A percentile compares a stretch with the other conserved stretches of the same genome.
phyloP scores from a whole-genome alignment of 179 eudicot genomes.

The Camellia oleifera region DNA sequence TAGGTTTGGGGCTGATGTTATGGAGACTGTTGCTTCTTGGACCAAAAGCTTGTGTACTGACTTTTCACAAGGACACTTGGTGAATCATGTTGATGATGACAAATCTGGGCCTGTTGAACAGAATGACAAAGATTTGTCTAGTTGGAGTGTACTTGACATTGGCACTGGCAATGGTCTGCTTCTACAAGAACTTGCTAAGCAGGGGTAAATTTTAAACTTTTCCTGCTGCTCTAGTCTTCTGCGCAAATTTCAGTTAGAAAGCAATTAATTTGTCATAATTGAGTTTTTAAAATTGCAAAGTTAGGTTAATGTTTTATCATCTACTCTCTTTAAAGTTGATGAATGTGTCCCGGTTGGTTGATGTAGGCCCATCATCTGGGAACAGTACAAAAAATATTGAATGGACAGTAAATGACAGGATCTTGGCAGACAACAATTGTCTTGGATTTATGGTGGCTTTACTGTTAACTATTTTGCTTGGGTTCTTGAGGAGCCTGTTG shows the following conservation, averaged over 20 bases:
- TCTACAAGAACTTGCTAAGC: slow-evolving; percentile 92
- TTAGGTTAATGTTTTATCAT: not conserved
- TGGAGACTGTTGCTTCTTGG: slow-evolving; percentile 94
- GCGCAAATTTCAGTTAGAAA: not conserved
- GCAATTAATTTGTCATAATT: not conserved
- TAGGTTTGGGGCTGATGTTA: slow-evolving; percentile 98
- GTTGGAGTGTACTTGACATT: slow-evolving; percentile 89
- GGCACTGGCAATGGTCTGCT: slow-evolving; percentile 98
- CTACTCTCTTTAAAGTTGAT: not conserved
- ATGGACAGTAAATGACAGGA: too few relatives aligned
- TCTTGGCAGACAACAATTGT: too few relatives aligned
- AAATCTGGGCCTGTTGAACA: slow-evolving; percentile 39
- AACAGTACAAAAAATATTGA: not conserved
- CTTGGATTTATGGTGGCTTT: too few relatives aligned
- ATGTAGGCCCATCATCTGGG: not conserved
- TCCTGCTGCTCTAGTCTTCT: not conserved
- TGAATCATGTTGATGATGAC: slow-evolving; percentile 42
- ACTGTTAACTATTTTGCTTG: too few relatives aligned
- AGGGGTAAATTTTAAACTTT: slow-evolving; percentile 51
- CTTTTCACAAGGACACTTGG: slow-evolving; percentile 45
- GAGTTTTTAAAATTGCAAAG: not conserved
- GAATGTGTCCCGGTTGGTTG: not conserved
- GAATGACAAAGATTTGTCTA: slow-evolving; percentile 48
- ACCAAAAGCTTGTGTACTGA: slow-evolving; percentile 70
- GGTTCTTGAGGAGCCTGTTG: too few relatives aligned